Percentiles rank a stretch among this genome's conserved stretches.
phyloP scores from a whole-genome alignment of 768 basidiomycete species.

The Butyriboletus loyo region DNA sequence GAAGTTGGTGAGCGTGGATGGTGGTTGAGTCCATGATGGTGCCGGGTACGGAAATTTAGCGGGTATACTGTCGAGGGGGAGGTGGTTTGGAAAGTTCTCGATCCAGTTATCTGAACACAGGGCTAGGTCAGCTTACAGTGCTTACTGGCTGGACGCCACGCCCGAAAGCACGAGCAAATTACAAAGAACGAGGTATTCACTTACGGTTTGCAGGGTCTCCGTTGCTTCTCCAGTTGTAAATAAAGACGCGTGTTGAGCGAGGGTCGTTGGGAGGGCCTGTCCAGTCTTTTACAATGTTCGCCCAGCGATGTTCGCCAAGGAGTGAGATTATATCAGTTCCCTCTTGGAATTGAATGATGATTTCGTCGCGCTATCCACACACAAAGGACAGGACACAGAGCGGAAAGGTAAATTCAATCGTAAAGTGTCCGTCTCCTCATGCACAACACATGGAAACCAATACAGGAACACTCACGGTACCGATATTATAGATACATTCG shows the following conservation, averaged over 20 bases:
- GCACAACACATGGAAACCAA: not conserved
- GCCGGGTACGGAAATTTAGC: constrained; percentile 26
- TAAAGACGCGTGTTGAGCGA: constrained; percentile 22
- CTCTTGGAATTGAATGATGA: constrained; percentile 27
- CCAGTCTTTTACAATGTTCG: constrained; percentile 2
- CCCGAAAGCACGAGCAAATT: not conserved
- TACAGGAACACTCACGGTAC: constrained; percentile 26
- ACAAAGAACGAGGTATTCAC: constrained; percentile 1
- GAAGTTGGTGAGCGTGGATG: constrained; percentile 15
- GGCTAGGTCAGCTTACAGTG: not conserved
- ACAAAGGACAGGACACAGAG: not conserved
- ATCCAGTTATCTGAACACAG: constrained; percentile 25
- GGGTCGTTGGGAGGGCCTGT: constrained; percentile 4
- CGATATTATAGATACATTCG: constrained; percentile 27
- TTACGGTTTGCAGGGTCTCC: constrained; percentile 31
- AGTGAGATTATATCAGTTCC: constrained; percentile 26
- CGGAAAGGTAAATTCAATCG: not conserved
- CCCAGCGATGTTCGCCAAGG: constrained; percentile 28
- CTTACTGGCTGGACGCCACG: not conserved
- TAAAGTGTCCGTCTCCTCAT: not conserved
- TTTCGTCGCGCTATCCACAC: constrained; percentile 23
- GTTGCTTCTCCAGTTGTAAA: constrained; percentile 31
- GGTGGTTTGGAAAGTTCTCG: constrained; percentile 16
- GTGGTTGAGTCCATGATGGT: constrained; percentile 22
- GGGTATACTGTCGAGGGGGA: constrained; percentile 11